Evolutionary conservation across 306 rosid species (phyloP).

Genomic region (Medicago arabica): DNA sequence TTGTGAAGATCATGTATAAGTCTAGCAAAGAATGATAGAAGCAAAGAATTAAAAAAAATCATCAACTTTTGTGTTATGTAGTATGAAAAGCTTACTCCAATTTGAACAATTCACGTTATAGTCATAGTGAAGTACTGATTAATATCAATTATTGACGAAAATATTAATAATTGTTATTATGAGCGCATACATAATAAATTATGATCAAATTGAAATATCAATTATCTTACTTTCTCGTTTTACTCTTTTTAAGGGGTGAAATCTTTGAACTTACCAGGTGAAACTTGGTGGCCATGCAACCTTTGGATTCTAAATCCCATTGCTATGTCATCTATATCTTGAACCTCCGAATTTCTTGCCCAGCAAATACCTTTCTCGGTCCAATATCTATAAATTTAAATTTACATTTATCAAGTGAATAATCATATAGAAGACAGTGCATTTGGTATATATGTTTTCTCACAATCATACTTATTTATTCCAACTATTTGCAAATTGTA

Average conservation of each 20-base stretch:
- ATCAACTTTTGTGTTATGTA: too few relatives aligned
- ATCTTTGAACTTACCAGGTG: conserved; percentile 52
- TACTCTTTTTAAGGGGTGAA: neutral
- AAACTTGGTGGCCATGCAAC: conserved; percentile 60
- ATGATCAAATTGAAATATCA: too few relatives aligned
- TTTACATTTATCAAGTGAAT: conserved; percentile 1
- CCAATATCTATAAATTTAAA: conserved; percentile 62
- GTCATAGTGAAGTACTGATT: too few relatives aligned
- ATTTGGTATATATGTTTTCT: neutral
- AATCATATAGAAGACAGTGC: neutral
- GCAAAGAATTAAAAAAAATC: too few relatives aligned
- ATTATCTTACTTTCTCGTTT: too few relatives aligned
- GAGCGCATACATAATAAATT: too few relatives aligned
- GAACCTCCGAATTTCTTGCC: conserved; percentile 77
- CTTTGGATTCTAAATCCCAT: conserved; percentile 87
- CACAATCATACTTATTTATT: too few relatives aligned
- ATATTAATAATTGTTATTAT: too few relatives aligned
- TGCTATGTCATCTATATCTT: conserved; percentile 83
- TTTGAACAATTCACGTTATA: too few relatives aligned
- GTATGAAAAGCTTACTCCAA: too few relatives aligned
- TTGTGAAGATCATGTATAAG: neutral
- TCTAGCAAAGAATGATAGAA: neutral
- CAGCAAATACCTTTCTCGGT: conserved; percentile 79
- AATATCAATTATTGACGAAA: too few relatives aligned
- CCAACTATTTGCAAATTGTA: conserved; percentile 1